Conservation (phyloP, 176 grass and related monocot genomes). For the Tillandsia fasciculata region DNA sequence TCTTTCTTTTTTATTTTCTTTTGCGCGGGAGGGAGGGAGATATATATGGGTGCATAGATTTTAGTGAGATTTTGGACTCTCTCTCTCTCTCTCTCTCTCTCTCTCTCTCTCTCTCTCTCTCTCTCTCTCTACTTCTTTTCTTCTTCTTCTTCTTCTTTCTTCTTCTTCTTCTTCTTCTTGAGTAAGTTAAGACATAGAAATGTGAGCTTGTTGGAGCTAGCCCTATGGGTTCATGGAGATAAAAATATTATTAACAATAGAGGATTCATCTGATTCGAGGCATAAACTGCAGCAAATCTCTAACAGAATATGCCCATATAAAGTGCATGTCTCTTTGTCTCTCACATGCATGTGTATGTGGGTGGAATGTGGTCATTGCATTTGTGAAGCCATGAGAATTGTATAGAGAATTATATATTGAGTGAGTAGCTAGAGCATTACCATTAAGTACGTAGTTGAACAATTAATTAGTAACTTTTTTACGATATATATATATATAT, state of each 20-base stretch:
- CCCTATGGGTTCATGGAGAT: too few species aligned
- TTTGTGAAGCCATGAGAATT: neutral
- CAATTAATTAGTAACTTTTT: too few species aligned
- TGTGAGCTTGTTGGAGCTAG: too few species aligned
- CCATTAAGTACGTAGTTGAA: too few species aligned
- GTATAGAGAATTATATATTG: too few species aligned
- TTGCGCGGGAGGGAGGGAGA: neutral
- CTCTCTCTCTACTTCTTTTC: conserved; percentile 16
- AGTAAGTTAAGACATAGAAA: too few species aligned
- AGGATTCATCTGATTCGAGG: conserved; percentile 5
- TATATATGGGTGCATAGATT: too few species aligned
- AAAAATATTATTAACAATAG: neutral
- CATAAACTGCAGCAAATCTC: conserved; percentile 24
- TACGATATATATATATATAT: neutral
- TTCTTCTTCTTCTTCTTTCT: too few species aligned
- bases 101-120: conserved; percentile 9
- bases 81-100: too few species aligned
- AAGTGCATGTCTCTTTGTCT: conserved; percentile 39
- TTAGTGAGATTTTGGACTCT: too few species aligned
- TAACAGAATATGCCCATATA: conserved; percentile 42
- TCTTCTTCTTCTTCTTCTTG: too few species aligned
- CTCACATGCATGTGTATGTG: conserved; percentile 8
- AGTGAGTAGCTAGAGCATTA: too few species aligned
- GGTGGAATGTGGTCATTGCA: neutral
- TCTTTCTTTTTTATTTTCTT: neutral